Percentiles rank a stretch among this genome's conserved stretches.
Conservation (phyloP, 257 asterid genomes). For the Solanum etuberosum region DNA sequence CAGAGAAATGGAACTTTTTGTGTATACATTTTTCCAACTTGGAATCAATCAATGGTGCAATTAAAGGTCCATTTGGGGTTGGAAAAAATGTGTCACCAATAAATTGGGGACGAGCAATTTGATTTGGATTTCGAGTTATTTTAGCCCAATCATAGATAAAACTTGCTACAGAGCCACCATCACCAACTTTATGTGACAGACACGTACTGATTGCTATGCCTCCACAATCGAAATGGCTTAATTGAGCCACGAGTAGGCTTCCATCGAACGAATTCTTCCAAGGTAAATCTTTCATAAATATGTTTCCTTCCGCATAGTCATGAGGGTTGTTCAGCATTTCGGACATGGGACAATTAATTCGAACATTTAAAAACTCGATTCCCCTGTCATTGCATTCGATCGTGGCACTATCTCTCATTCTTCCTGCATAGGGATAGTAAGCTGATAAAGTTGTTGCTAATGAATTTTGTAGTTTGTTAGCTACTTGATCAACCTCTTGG, state of each 20-base stretch:
- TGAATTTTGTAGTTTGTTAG: background rate
- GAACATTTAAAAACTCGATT: background rate
- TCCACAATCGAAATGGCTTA: background rate
- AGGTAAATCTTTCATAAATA: background rate
- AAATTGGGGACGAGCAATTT: background rate
- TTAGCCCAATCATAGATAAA: slow-evolving; percentile 6
- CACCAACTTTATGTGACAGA: background rate
- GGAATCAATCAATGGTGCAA: background rate
- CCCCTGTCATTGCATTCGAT: background rate
- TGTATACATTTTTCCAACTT: background rate
- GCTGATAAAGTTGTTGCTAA: background rate
- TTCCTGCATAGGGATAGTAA: background rate
- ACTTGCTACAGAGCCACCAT: background rate
- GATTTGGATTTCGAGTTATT: background rate
- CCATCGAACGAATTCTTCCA: background rate
- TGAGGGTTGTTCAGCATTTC: background rate
- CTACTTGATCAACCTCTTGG: background rate
- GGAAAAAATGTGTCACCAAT: background rate
- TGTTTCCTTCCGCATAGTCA: background rate
- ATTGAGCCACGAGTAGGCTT: background rate
- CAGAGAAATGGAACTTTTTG: background rate
- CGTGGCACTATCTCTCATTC: background rate
- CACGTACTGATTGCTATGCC: background rate
- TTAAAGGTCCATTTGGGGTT: background rate
- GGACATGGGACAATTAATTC: background rate